Evolutionary conservation across 1,284 basidiomycete species (phyloP), one percentile per base, ranked within the genome.

Genomic region (Cryptococcus sp.): DNA sequence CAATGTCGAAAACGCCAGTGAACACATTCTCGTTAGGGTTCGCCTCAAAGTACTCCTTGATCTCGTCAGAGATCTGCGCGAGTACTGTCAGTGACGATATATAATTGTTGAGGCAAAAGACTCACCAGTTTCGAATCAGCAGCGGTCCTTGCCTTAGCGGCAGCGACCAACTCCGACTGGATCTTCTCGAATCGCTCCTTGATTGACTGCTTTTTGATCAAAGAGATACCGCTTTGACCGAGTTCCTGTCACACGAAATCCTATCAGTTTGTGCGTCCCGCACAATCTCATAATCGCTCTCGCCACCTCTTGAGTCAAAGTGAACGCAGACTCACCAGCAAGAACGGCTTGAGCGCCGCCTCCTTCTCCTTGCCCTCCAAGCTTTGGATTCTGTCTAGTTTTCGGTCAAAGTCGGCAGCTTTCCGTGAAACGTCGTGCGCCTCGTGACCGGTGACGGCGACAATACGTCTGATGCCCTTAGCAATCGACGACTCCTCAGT

Each of bases 401-500:
- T 84, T 5, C 82, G 79, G 58, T 84, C 82, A 45, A 93, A 83
- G 20, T 83, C 82, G 61, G 85, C 83, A 1, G 91, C 92, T 45
- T 84, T 76, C 34, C 88, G 86, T 7, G 84, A 87, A 4, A 89
- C 93, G 39, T 88, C 87, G 23, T 87, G 84, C 0, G 95, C 95
- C 75, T 98, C 93, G 67, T 93, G 86, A 17, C 95, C 95, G 1
- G 96, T 98, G 40, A 99, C 88, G 19, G 93, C 95, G 46, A 91
- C 88, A 57, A 99, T 88, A 52, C 95, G 87, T 57, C 96, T 88
- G 67, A 97, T 95, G 44, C 95, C 95, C 81, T 98, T 99, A 29
- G 95, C 96, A 66, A 99, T 99, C 48, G 94, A 94, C 7, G 89
- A 89, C 78, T 99, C 96, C 74, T 99, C 95, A 26, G 86, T 88